Evolutionary conservation across 176 grass and related monocot genomes (phyloP).

Genomic region (Zoysia japonica): DNA sequence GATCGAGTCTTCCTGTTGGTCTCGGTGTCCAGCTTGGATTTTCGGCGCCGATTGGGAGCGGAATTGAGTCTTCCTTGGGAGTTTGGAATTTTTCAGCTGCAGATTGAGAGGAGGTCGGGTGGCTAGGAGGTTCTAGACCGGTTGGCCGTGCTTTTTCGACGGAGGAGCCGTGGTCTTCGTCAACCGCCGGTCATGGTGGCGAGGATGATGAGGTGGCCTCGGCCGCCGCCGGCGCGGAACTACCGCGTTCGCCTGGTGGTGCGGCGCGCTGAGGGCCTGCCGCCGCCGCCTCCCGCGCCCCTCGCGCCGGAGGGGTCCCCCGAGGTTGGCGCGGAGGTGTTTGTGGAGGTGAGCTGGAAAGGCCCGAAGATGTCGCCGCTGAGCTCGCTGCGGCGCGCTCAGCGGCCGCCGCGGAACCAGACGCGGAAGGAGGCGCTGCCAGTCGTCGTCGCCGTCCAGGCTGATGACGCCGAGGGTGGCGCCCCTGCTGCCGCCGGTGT

Average conservation of each 20-base stretch:
- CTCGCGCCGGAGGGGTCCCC: constrained; percentile 10
- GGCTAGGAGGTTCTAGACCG: neutral
- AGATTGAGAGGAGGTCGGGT: neutral
- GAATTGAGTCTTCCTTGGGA: no score
- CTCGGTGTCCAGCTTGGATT: constrained; percentile 11
- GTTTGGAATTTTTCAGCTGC: neutral
- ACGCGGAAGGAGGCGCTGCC: constrained; percentile 74
- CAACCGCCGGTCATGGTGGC: constrained; percentile 43
- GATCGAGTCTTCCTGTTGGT: constrained; percentile 18
- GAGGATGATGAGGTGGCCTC: constrained; percentile 86
- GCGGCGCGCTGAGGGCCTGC: constrained; percentile 55
- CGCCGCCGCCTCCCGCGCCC: neutral
- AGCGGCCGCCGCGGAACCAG: constrained; percentile 60
- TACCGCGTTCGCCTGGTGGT: constrained; percentile 70
- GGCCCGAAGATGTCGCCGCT: constrained; percentile 63
- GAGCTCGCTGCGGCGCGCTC: constrained; percentile 58
- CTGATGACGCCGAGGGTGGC: neutral
- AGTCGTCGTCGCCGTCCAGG: neutral
- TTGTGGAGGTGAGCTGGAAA: constrained; percentile 73
- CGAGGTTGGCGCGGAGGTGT: constrained; percentile 23
- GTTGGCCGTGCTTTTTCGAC: neutral
- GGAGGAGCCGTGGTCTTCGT: neutral
- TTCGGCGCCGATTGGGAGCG: no score
- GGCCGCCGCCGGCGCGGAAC: constrained; percentile 63
- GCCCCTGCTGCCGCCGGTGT: no score